phyloP scores from a whole-genome alignment of 1,284 basidiomycete species.

The Sanguinoderma infundibulare region DNA sequence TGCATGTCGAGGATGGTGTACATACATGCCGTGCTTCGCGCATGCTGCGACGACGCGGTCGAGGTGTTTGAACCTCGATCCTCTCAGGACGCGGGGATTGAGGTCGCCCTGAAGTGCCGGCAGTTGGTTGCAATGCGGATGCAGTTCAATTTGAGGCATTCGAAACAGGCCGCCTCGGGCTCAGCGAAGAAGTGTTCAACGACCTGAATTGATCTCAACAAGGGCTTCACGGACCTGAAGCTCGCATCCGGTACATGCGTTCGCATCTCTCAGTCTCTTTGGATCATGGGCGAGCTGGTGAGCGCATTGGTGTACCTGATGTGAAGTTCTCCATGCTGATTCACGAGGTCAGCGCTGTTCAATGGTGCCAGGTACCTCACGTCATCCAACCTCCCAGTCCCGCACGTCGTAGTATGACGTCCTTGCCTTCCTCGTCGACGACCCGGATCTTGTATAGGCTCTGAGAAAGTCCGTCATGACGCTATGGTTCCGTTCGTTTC shows the following conservation, averaged over 20 bases:
- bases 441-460: conserved; percentile 34
- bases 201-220: conserved; percentile 69
- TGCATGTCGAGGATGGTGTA: conserved; percentile 71
- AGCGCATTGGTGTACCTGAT: conserved; percentile 37
- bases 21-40: conserved; percentile 58
- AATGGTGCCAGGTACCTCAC: conserved; percentile 39
- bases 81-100: conserved; percentile 65
- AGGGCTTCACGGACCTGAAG: conserved; percentile 72
- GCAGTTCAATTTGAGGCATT: conserved; percentile 72
- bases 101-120: conserved; percentile 72
- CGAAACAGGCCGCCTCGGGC: conserved; percentile 72
- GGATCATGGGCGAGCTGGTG: background rate
- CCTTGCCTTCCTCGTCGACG: conserved; percentile 56
- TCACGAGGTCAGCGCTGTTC: background rate
- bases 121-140: conserved; percentile 74
- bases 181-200: conserved; percentile 80
- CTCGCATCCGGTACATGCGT: conserved; percentile 64
- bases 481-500: background rate
- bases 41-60: conserved; percentile 65
- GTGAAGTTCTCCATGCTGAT: conserved; percentile 69
- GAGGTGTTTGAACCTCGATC: conserved; percentile 67
- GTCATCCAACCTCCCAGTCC: conserved; percentile 78
- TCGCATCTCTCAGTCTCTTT: background rate
- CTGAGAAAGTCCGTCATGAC: conserved; percentile 16
- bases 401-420: conserved; percentile 67